A percentile compares a stretch with the other conserved stretches of the same genome.
Conservation (phyloP, 108 stramenopile genomes). For the Conticribra guillardii region DNA sequence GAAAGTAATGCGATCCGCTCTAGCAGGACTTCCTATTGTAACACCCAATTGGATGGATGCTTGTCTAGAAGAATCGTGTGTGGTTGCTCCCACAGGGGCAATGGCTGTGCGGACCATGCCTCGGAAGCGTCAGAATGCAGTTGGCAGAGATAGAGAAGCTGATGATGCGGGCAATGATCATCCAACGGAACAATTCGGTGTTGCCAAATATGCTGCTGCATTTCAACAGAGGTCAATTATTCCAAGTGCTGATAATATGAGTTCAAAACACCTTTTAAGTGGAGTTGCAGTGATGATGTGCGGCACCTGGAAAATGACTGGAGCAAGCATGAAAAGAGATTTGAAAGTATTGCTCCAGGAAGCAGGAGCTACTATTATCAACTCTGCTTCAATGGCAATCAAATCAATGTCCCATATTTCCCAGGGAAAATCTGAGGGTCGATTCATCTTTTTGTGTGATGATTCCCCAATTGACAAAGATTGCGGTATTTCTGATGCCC, state of each 20-base stretch:
- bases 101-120: constrained; percentile 45
- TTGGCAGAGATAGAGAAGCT: background rate
- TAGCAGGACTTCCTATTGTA: constrained; percentile 80
- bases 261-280: constrained; percentile 27
- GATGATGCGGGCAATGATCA: background rate
- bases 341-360: constrained; percentile 58
- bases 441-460: constrained; percentile 67
- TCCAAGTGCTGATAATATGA: background rate
- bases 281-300: constrained; percentile 54
- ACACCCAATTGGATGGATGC: constrained; percentile 64
- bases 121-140: constrained; percentile 11
- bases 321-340: constrained; percentile 49
- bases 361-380: constrained; percentile 64
- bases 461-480: constrained; percentile 35
- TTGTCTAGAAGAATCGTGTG: constrained; percentile 33
- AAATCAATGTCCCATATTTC: constrained; percentile 28
- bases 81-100: constrained; percentile 32
- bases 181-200: constrained; percentile 46
- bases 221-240: constrained; percentile 5
- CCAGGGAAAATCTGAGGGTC: background rate
- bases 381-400: constrained; percentile 37
- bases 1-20: constrained; percentile 77
- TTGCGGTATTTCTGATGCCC: constrained; percentile 47
- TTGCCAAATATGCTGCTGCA: constrained; percentile 63
- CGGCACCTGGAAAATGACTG: constrained; percentile 46